Evolutionary conservation across 768 basidiomycete genomes (phyloP).

Genomic region (Lentinula detonsa): DNA sequence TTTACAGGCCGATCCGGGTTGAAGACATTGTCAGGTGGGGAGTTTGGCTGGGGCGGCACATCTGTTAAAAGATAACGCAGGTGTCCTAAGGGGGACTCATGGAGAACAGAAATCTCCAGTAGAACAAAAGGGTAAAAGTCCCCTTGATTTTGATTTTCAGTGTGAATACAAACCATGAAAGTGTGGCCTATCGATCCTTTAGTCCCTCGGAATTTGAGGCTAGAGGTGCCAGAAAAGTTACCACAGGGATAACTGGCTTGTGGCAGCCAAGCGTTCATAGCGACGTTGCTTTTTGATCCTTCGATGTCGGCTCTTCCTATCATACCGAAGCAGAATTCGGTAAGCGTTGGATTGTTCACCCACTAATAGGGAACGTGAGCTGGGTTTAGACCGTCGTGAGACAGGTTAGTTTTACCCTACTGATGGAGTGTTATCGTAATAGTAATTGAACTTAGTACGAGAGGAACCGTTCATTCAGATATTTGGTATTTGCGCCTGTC

Average conservation of each 20-base stretch:
- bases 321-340: slow-evolving; percentile 77
- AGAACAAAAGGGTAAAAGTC: slow-evolving; percentile 78
- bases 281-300: slow-evolving; percentile 81
- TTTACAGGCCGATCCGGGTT: slow-evolving; percentile 61
- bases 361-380: slow-evolving; percentile 75
- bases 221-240: slow-evolving; percentile 74
- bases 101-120: slow-evolving; percentile 77
- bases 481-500: slow-evolving; percentile 79
- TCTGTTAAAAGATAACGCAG: slow-evolving; percentile 78
- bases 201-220: slow-evolving; percentile 73
- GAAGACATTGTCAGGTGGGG: slow-evolving; percentile 78
- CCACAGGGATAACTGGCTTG: slow-evolving; percentile 79
- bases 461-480: slow-evolving; percentile 23
- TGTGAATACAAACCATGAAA: slow-evolving; percentile 79
- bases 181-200: slow-evolving; percentile 82
- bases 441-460: slow-evolving; percentile 75
- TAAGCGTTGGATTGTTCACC: slow-evolving; percentile 81
- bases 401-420: slow-evolving; percentile 86
- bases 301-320: slow-evolving; percentile 80
- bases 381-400: slow-evolving; percentile 81
- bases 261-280: slow-evolving; percentile 82
- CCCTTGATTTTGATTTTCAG: slow-evolving; percentile 80
- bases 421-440: slow-evolving; percentile 62
- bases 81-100: slow-evolving; percentile 77
- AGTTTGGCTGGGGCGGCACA: slow-evolving; percentile 80